Base-by-base conservation (phyloP, 1,284 basidiomycete species). In the Apiotrichum domesticum region DNA sequence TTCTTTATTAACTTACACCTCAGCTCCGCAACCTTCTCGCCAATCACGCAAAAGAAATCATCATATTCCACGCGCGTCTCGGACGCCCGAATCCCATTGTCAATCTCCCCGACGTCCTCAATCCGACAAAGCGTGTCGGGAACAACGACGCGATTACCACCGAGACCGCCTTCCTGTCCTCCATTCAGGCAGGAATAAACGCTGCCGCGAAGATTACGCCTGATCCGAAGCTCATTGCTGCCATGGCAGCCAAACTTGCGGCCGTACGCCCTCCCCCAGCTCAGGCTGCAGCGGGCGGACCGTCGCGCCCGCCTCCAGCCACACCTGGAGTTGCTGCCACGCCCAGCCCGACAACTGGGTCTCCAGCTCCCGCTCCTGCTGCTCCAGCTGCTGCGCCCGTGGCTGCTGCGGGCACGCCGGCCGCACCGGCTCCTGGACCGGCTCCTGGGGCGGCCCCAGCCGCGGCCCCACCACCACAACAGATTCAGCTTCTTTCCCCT, bases 21-120 rank as follows among this genome's bases (percentile, higher is more conserved):
- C 50, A 62, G 60, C 50, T 62, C 15, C 60, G 60, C 50, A 58
- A 54, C 57, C 50, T 62, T 14, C 51, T 62, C 34, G 57, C 60
- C 33, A 57, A 54, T 51, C 57, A 62, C 44, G 60, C 60, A 14
- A 56, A 56, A 45, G 62, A 63, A 35, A 63, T 63, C 39, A 56
- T 63, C 58, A 55, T 59, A 51, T 60, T 63, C 56, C 56, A 60
- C 54, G 62, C 62, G 35, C 55, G 62, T 37, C 54, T 63, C 13
- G 62, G 62, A 15, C 47, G 54, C 6, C 40, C 40, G 2, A 63
- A 58, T 41, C 62, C 62, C 3, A 52, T 63, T 3, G 46, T 63
- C 35, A 57, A 58, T 54, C 58, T 63, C n/a, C 62, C 62, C 9
- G 62, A 63, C 34, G 49, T 63, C n/a, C 56, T 63, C 10, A 59